Evolutionary conservation across 2,329 filamentous ascomycete genomes (phyloP), one percentile per base, ranked within the genome.

Genomic region (Biscogniauxia sp.): DNA sequence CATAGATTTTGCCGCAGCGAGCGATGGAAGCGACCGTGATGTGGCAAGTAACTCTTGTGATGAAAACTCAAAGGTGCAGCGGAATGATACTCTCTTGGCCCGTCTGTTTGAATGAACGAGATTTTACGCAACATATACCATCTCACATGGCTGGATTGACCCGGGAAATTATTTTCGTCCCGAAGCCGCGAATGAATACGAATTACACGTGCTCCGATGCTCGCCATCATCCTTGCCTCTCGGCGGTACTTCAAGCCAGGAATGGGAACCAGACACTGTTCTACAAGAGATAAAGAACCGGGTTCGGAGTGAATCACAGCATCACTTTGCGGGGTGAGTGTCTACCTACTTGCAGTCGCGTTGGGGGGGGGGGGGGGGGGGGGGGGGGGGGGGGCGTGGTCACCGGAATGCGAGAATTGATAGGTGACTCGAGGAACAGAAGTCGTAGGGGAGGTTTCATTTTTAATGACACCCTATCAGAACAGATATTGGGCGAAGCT

Each of bases 401-500:
- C 37, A 45, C n/a, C n/a, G 37, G 37, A 45, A 45, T 45, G 25
- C 23, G 53, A 51, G 26, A 55, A 56, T 54, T 65, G 55, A 56
- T 61, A 32, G 25, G 28, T 54, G n/a, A 54, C 53, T 19, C 13
- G 37, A 45, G 37, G 15, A n/a, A 17, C 37, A 45, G 37, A 45
- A 45, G n/a, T 45, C 37, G 13, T 45, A 45, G 37, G 37, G 6
- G 15, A 45, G 37, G 37, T 45, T 45, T 45, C 15, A 17, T 45
- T 45, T 45, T 45, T 45, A 45, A 45, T 17, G 37, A 5, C 37
- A 45, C 37, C 37, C 37, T 45, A 45, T 45, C 15, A 45, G 62
- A 61, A 61, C 54, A 60, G 52, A 53, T 55, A 57, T 56, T 45
- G 53, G 61, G 41, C 17, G 51, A 61, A 61, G 58, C 56, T 61